Evolutionary conservation across 257 asterid species (phyloP).

Genomic region (Solanum etuberosum): DNA sequence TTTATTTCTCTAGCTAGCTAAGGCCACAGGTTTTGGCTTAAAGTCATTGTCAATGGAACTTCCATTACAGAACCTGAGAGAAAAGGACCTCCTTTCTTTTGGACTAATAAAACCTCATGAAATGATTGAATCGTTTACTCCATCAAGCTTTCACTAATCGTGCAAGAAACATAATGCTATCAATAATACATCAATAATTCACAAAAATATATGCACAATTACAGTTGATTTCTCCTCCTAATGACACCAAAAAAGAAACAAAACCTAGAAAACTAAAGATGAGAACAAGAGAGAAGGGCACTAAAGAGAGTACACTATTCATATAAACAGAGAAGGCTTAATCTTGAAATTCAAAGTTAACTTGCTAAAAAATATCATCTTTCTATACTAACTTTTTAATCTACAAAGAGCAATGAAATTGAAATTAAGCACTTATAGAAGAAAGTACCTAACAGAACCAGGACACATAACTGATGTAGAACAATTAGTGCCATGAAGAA

Average conservation of each 20-base stretch:
- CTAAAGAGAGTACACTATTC: slow-evolving; percentile 19
- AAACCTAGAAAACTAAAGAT: not conserved
- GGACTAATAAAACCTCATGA: not conserved
- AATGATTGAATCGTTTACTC: not conserved
- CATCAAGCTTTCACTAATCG: slow-evolving; percentile 4
- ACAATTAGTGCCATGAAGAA: slow-evolving; percentile 75
- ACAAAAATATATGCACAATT: slow-evolving; percentile 15
- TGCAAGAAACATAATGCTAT: slow-evolving; percentile 13
- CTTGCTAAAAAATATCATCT: slow-evolving; percentile 21
- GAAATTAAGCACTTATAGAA: not conserved
- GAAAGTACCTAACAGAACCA: not conserved
- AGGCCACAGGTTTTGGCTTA: not conserved
- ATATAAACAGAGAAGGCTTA: slow-evolving; percentile 3
- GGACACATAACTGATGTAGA: not conserved
- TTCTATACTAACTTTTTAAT: slow-evolving; percentile 22
- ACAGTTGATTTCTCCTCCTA: slow-evolving; percentile 3
- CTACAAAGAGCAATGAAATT: slow-evolving; percentile 13
- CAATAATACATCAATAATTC: not conserved
- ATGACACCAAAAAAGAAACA: not conserved
- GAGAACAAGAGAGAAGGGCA: not conserved
- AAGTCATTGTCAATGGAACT: slow-evolving; percentile 13
- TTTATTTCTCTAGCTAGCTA: not conserved
- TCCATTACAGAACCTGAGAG: slow-evolving; percentile 13
- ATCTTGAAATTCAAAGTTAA: slow-evolving; percentile 1
- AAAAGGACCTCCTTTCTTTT: slow-evolving; percentile 3